phyloP scores from a whole-genome alignment of 1,284 basidiomycete genomes.

The Cryptococcus sp. region DNA sequence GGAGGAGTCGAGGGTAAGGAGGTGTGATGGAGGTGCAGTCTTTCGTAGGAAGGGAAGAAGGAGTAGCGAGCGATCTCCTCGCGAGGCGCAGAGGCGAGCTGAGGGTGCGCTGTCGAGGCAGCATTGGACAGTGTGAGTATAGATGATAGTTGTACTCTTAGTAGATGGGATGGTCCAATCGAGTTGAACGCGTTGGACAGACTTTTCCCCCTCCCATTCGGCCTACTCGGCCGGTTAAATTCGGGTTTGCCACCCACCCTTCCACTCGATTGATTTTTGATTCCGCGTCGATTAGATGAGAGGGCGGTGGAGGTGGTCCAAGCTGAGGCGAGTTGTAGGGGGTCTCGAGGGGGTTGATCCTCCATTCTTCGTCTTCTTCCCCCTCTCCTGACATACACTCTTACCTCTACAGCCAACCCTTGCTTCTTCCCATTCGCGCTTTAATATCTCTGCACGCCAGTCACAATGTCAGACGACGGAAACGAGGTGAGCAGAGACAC shows the following conservation, averaged over 20 bases:
- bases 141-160: not conserved
- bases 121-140: too few species aligned
- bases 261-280: not conserved
- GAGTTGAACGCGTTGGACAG: not conserved
- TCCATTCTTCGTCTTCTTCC: not conserved
- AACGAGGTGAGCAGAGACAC: conserved; percentile 20
- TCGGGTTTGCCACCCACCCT: too few species aligned
- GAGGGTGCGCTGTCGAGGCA: too few species aligned
- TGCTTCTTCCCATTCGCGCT: conserved; percentile 1
- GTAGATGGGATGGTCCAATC: not conserved
- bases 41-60: conserved; percentile 37
- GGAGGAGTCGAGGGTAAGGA: conserved; percentile 71
- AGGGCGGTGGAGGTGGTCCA: conserved; percentile 2
- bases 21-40: conserved; percentile 70
- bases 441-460: not conserved
- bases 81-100: too few species aligned
- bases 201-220: too few species aligned
- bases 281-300: not conserved
- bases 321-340: not conserved
- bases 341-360: not conserved
- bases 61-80: conserved; percentile 34
- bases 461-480: conserved; percentile 30
- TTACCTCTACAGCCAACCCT: too few species aligned
- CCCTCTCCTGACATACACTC: too few species aligned
- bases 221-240: too few species aligned